Percentiles rank a stretch among this genome's conserved stretches.
Evolutionary conservation across 1,284 basidiomycete species (phyloP).

Genomic region (Leccinum subrobustum): DNA sequence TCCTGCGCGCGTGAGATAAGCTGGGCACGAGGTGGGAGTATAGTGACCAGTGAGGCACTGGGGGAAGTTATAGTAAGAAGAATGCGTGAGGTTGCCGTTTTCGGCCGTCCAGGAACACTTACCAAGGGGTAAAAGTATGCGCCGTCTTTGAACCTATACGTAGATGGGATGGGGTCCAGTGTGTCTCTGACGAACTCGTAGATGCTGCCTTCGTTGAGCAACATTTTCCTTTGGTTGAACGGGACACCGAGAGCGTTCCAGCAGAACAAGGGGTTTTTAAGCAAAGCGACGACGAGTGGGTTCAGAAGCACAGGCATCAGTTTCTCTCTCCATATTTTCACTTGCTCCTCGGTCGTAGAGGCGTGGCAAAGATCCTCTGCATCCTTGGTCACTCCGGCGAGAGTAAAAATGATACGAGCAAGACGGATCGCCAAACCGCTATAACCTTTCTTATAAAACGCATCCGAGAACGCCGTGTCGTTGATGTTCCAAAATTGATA

Average conservation of each 20-base stretch:
- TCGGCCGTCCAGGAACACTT: conserved; percentile 31
- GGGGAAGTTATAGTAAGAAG: conserved; percentile 1
- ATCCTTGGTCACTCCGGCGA: conserved; percentile 60
- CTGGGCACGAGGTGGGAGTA: conserved; percentile 67
- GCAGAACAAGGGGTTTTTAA: conserved; percentile 68
- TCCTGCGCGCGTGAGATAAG: conserved; percentile 68
- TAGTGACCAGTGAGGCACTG: conserved; percentile 65
- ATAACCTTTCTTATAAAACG: conserved; percentile 78
- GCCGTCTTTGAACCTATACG: conserved; percentile 50
- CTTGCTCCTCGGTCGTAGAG: conserved; percentile 59
- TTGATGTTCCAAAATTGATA: conserved; percentile 82
- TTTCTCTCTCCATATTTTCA: conserved; percentile 60
- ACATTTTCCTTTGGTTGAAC: conserved; percentile 70
- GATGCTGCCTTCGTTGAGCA: conserved; percentile 63
- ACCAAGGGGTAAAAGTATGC: conserved; percentile 73
- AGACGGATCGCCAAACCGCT: conserved; percentile 71
- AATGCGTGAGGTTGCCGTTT: not conserved
- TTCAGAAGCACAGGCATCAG: conserved; percentile 69
- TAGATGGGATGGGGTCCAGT: conserved; percentile 60
- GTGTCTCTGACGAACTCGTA: conserved; percentile 63
- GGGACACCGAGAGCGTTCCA: conserved; percentile 87
- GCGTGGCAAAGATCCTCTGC: conserved; percentile 60
- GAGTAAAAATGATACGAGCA: conserved; percentile 57
- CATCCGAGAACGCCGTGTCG: conserved; percentile 57
- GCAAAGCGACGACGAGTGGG: conserved; percentile 59